A percentile compares a stretch with the other conserved stretches of the same genome.
phyloP scores from a whole-genome alignment of 768 basidiomycete genomes.

The Amanita subjunquillea region DNA sequence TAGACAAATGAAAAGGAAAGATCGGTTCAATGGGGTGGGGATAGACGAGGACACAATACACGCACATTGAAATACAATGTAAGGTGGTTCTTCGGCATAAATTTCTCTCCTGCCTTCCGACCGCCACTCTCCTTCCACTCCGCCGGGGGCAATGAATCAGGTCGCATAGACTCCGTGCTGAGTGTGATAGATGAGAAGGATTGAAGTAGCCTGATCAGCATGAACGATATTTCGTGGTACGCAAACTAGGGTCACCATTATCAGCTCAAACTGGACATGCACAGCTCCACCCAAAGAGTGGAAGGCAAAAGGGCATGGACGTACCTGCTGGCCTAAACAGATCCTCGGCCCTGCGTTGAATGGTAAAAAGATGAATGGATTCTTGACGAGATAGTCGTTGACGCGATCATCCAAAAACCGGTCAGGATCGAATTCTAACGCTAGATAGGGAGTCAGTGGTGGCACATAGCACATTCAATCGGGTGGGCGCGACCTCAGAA shows the following conservation, averaged over 20 bases:
- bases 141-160: constrained; percentile 32
- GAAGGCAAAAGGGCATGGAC: background rate
- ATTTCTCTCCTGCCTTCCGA: constrained; percentile 37
- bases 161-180: constrained; percentile 33
- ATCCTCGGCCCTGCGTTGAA: constrained; percentile 54
- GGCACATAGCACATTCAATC: background rate
- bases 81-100: constrained; percentile 42
- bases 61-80: constrained; percentile 43
- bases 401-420: constrained; percentile 59
- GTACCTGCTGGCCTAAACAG: constrained; percentile 50
- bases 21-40: background rate
- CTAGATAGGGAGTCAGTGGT: constrained; percentile 18
- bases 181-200: constrained; percentile 39
- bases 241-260: constrained; percentile 28
- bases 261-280: background rate
- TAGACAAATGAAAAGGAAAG: constrained; percentile 10
- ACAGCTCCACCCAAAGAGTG: background rate
- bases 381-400: constrained; percentile 48
- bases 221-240: constrained; percentile 54
- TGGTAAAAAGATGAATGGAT: constrained; percentile 63
- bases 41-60: background rate
- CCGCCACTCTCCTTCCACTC: constrained; percentile 36
- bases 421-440: constrained; percentile 61
- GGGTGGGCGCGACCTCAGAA: background rate
- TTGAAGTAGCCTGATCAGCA: constrained; percentile 55